These are phyloP conservation scores for Protoeuglena noctilucae DNA, from an alignment of 139 green algal species.

Conservation along the genomic window DNA sequence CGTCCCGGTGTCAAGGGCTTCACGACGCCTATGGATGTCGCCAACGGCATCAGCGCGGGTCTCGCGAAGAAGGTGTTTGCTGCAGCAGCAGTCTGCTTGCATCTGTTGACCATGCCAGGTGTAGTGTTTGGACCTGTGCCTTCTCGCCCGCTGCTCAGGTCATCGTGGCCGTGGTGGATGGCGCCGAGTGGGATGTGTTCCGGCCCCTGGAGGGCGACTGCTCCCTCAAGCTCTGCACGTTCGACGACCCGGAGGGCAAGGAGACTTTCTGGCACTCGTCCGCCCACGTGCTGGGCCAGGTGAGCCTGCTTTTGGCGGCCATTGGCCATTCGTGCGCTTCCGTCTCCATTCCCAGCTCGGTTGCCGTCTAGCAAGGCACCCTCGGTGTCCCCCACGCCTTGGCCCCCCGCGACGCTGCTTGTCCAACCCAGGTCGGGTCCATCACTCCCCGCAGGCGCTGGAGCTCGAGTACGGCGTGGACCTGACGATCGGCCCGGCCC, in stretches of 20 bases:
- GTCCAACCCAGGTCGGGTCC: too few relatives aligned
- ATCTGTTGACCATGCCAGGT: slow-evolving; percentile 53
- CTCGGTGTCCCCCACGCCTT: too few relatives aligned
- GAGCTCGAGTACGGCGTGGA: slow-evolving; percentile 87
- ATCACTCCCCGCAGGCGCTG: too few relatives aligned
- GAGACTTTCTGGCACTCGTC: slow-evolving; percentile 36
- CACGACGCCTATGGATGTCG: slow-evolving; percentile 86
- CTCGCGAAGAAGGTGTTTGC: slow-evolving; percentile 81
- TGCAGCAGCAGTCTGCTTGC: too few relatives aligned
- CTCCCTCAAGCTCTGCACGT: slow-evolving; percentile 62
- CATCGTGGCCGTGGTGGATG: slow-evolving; percentile 33
- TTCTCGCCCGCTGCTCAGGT: background rate
- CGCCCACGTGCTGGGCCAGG: slow-evolving; percentile 84
- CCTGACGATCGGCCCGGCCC: slow-evolving; percentile 84
- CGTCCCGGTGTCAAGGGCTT: slow-evolving; percentile 41
- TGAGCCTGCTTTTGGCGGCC: too few relatives aligned
- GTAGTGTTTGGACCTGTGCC: background rate
- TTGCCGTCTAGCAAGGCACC: too few relatives aligned
- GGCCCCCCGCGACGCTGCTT: too few relatives aligned
- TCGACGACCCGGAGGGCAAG: slow-evolving; percentile 71
- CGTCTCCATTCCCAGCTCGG: too few relatives aligned
- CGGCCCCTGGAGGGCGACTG: slow-evolving; percentile 78
- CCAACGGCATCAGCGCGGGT: slow-evolving; percentile 58
- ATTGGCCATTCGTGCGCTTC: too few relatives aligned
- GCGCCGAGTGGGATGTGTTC: slow-evolving; percentile 67